A percentile compares a stretch with the other conserved stretches of the same genome.
phyloP scores from a whole-genome alignment of 2,329 filamentous ascomycete species.

The Chaetomiaceae sp. region DNA sequence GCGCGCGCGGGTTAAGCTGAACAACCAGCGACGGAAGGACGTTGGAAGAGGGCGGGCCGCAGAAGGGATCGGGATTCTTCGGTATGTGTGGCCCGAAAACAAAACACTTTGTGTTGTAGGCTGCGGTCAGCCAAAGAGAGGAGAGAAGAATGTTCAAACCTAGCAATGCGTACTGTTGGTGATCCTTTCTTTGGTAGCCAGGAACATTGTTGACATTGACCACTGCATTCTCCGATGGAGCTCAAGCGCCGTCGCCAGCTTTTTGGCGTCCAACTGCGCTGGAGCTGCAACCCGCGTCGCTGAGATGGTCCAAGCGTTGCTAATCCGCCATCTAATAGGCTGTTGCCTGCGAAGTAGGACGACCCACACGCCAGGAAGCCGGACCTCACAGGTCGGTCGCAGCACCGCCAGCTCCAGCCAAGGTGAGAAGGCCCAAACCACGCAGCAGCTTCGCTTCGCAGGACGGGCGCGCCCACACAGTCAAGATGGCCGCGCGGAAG shows the following conservation, averaged over 20 bases:
- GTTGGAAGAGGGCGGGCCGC: background rate
- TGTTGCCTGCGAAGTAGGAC: background rate
- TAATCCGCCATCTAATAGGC: constrained; percentile 16
- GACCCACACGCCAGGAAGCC: constrained; percentile 19
- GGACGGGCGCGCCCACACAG: constrained; percentile 28
- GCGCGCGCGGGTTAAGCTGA: background rate
- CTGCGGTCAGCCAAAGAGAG: no score
- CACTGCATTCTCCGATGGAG: background rate
- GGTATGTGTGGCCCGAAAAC: no score
- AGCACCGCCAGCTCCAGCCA: constrained; percentile 14
- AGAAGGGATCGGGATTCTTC: no score
- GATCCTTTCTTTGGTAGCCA: background rate
- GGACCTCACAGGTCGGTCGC: constrained; percentile 20
- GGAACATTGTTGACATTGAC: background rate
- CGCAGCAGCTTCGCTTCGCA: constrained; percentile 21
- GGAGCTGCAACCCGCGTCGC: background rate
- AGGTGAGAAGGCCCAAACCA: constrained; percentile 26
- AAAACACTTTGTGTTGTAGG: no score
- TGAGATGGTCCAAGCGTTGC: constrained; percentile 7
- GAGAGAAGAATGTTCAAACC: no score
- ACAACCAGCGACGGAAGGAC: background rate
- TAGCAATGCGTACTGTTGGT: background rate
- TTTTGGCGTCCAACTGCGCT: background rate
- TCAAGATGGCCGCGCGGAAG: constrained; percentile 55
- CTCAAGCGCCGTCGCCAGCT: background rate